Evolutionary conservation across 2,329 filamentous ascomycete genomes (phyloP), one percentile per base, ranked within the genome.

Genomic region (Sarocladium strictum): DNA sequence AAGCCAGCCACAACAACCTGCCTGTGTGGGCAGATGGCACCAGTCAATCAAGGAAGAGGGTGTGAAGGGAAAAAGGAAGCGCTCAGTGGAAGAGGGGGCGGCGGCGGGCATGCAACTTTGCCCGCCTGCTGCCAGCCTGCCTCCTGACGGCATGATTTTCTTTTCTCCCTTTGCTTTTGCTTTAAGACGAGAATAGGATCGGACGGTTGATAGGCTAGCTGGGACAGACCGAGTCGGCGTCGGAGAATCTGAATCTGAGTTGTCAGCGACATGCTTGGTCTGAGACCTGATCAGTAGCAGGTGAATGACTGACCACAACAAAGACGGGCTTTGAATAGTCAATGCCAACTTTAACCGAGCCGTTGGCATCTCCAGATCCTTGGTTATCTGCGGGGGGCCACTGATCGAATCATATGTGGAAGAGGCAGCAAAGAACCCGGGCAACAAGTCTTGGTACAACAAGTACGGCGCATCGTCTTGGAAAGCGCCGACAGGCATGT

Each of bases 21-120:
- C 47, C 47, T 35, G 35, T 23, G 47, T 35, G n/a, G 47, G 47
- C 47, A 51, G 27, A 29, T 51, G 35, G n/a, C 47, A 51, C 23
- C 47, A 51, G 35, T 35, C 47, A 33, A 51, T 11, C 21, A 23
- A 33, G 17, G 27, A 51, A 32, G 47, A 35, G 26, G 47, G 47
- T 51, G 47, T 51, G 26, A 35, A n/a, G n/a, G n/a, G 17, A 4
- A 14, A 43, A 17, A 19, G 17, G 38, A 43, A 38, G 38, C 6
- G 19, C 38, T 3, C 38, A 21, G 23, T 43, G 3, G n/a, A n/a
- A n/a, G n/a, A n/a, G n/a, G n/a, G n/a, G 38, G 23, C 27, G 27
- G 12, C 29, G n/a, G 10, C 7, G 26, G 17, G 47, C 5, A 5
- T 4, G 11, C 6, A 21, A 3, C 10, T 21, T 7, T 26, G 23